Evolutionary conservation across 139 green algal genomes (phyloP).

Genomic region (Chlamydomonas sp.): DNA sequence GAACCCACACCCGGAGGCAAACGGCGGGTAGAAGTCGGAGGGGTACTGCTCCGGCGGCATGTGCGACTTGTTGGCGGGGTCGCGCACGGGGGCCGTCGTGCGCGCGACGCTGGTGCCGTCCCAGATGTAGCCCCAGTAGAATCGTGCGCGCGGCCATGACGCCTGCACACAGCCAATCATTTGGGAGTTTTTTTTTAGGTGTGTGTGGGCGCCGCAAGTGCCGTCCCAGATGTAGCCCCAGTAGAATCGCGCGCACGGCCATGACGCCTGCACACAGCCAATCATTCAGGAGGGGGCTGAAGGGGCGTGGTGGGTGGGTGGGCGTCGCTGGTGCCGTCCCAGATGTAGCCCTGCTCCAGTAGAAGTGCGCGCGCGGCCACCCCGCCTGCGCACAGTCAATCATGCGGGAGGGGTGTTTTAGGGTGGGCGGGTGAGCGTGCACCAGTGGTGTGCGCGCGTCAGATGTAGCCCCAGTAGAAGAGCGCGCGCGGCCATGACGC

Average conservation of each 20-base stretch:
- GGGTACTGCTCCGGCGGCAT: conserved; percentile 54
- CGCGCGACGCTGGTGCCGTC: conserved; percentile 39
- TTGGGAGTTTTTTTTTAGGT: too few relatives aligned
- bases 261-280: conserved; percentile 18
- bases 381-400: conserved; percentile 15
- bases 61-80: conserved; percentile 54
- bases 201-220: conserved; percentile 24
- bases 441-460: too few relatives aligned
- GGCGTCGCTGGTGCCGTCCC: conserved; percentile 43
- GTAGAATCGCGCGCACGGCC: conserved; percentile 37
- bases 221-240: conserved; percentile 63
- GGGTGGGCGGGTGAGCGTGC: too few relatives aligned
- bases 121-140: conserved; percentile 66
- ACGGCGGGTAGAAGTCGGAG: conserved; percentile 55
- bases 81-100: conserved; percentile 42
- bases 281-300: too few relatives aligned
- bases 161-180: too few relatives aligned
- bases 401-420: too few relatives aligned
- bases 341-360: conserved; percentile 66
- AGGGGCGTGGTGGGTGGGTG: too few relatives aligned
- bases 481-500: conserved; percentile 19
- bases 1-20: conserved; percentile 57
- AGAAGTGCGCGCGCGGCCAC: conserved; percentile 32
- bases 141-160: conserved; percentile 21
- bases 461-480: conserved; percentile 64